Evolutionary conservation across 352 stramenopile genomes (phyloP).

Genomic region (Phytopythium litorale): DNA sequence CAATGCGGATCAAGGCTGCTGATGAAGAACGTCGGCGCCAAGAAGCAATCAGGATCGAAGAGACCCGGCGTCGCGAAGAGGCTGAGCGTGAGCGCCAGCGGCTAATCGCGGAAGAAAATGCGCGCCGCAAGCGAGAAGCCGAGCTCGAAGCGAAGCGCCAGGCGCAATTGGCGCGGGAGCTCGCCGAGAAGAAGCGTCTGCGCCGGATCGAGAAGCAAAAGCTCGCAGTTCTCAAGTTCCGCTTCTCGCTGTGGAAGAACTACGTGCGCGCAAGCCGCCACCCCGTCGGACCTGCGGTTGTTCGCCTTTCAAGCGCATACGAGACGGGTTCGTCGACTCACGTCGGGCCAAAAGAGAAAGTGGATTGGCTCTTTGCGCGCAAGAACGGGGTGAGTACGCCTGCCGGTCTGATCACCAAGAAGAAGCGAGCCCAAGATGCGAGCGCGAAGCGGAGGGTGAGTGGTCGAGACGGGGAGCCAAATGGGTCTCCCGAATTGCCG

Average conservation of each 20-base stretch:
- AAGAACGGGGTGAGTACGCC: background rate
- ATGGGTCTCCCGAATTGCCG: background rate
- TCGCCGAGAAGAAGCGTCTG: constrained; percentile 29
- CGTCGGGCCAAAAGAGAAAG: background rate
- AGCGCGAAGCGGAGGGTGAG: background rate
- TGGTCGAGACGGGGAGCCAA: background rate
- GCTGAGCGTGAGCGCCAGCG: constrained; percentile 41
- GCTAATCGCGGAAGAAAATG: constrained; percentile 34
- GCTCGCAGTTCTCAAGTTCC: constrained; percentile 49
- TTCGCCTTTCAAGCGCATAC: background rate
- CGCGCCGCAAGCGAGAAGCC: constrained; percentile 34
- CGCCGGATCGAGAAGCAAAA: constrained; percentile 39
- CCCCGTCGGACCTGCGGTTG: constrained; percentile 14
- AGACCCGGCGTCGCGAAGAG: constrained; percentile 25
- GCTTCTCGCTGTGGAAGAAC: constrained; percentile 59
- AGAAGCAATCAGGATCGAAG: constrained; percentile 31
- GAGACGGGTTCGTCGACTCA: background rate
- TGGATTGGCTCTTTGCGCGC: constrained; percentile 5
- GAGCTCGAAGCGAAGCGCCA: constrained; percentile 42
- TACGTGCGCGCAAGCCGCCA: constrained; percentile 52
- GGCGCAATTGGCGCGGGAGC: constrained; percentile 44
- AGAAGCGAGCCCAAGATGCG: background rate
- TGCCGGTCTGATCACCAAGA: constrained; percentile 2
- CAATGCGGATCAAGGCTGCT: constrained; percentile 21
- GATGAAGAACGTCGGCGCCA: constrained; percentile 40